Conservation (phyloP, 768 basidiomycete species). For the Tylopilus sp. region DNA sequence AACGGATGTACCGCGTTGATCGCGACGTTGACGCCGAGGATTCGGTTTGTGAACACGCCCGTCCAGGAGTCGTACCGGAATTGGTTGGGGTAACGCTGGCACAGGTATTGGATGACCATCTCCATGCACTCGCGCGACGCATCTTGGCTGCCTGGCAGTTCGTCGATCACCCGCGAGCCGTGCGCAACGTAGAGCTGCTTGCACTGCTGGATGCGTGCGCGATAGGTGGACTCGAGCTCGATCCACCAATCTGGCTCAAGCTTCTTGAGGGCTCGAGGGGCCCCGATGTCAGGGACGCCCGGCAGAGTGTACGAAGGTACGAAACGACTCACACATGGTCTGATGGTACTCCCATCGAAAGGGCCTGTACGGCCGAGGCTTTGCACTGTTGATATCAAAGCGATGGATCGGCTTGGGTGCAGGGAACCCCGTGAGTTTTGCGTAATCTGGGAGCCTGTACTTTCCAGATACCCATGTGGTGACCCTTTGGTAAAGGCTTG, state of each 20-base stretch:
- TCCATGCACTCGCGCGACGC: constrained; percentile 53
- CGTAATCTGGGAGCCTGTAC: constrained; percentile 35
- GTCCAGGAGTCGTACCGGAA: constrained; percentile 39
- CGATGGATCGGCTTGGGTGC: constrained; percentile 38
- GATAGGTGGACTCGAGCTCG: constrained; percentile 53
- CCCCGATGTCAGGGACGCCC: background rate
- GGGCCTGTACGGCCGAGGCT: constrained; percentile 51
- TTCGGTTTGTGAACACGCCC: constrained; percentile 40
- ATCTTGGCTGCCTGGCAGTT: constrained; percentile 44
- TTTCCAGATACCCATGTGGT: background rate
- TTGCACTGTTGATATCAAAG: constrained; percentile 43
- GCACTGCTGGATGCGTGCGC: constrained; percentile 40
- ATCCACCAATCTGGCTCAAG: constrained; percentile 55
- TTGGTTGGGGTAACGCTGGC: constrained; percentile 52
- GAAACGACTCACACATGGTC: constrained; percentile 44
- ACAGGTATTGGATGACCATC: constrained; percentile 55
- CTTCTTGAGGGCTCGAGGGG: constrained; percentile 37
- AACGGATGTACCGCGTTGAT: constrained; percentile 34
- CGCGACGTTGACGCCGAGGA: constrained; percentile 35
- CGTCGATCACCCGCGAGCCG: constrained; percentile 41
- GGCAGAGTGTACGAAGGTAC: background rate
- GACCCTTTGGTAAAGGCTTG: constrained; percentile 6
- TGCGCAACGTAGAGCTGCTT: constrained; percentile 36
- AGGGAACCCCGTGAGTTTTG: constrained; percentile 42
- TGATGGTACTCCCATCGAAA: constrained; percentile 56